Evolutionary conservation across 345 rosid species (phyloP), one percentile per base, ranked within the genome.

Genomic region (Jatropha curcas): DNA sequence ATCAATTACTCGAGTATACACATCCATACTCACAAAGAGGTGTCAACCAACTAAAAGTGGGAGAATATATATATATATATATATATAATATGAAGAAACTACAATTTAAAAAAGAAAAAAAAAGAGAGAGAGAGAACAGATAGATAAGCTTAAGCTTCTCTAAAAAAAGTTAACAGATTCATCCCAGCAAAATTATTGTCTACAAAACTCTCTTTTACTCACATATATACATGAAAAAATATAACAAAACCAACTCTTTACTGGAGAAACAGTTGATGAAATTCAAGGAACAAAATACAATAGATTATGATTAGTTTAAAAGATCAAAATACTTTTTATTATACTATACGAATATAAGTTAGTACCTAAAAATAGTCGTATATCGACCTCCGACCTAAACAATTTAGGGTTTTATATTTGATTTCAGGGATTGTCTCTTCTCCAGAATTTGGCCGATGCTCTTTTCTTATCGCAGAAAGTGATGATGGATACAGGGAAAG

Each of bases 311-410:
- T 10, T 1, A 39, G 67, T 7, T 41, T 41, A 27, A 28, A 2
- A 11, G 4, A 41, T 4, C 28, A 27, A 19, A 33, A 70, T 43
- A 19, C 50, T 25, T 5, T n/a, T n/a, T n/a, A n/a, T n/a, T n/a
- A 30, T 51, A 33, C 31, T 35, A 55, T 57, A 16, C n/a, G n/a
- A 13, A 33, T 19, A 27, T 0, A n/a, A 30, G 55, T 60, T 60
- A 52, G 76, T 64, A 73, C 76, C 76, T 52, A 51, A 60, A 4
- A 34, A 60, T 69, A 35, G 56, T 45, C 74, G 72, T 45, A 52
- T 53, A 76, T 70, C 73, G 72, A 81, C 69, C 82, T 79, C 57
- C 72, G 79, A 79, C 78, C 76, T 60, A 71, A 56, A 60, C 52
- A n/a, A 30, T 62, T 39, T 41, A 41, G 45, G 45, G 45, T 0